Evolutionary conservation across 805 yeast species (phyloP), one percentile per base, ranked within the genome.

Genomic region (Phaffomyces thermotolerans): DNA sequence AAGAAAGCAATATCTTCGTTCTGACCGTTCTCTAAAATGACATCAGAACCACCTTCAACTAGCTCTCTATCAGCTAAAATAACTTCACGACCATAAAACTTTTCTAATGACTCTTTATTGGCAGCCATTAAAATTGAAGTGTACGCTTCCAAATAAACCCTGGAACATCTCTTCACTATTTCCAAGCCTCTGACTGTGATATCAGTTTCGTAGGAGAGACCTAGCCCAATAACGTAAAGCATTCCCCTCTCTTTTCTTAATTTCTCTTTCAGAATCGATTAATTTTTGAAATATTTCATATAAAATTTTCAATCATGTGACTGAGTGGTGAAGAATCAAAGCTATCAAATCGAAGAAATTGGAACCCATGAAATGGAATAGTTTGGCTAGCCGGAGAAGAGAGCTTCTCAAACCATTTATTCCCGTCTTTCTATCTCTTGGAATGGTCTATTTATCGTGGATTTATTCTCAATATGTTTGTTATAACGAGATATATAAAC

Each of bases 61-160:
- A 91, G 70, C 59, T 93, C 98, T 65, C 99, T 76, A 58, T 93
- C 98, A 12, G 99, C 99, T 39, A 91, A 65, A 32, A 84, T 80
- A 15, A 91, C 83, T 55, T 81, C 83, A 51, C 86, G 76, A 8
- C 95, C 98, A 58, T 91, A 91, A 55, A 84, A 87, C 53, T 75
- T 73, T 60, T 90, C 97, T 41, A 91, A 67, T 6, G 81, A 75
- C 47, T 71, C 76, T 59, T 79, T 69, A 50, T 84, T 78, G 3
- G 98, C 95, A 12, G 95, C 89, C 98, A 93, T 91, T 46, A 93
- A 69, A 49, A 91, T 91, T 34, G 95, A 84, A 4, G 99, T 91
- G 65, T 91, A 91, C 3, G 95, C 97, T 67, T 91, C 99, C 44
- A 93, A 69, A 55, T 91, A 91, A n/a, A 91, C 95, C 35, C 96